Evolutionary conservation across 1,284 basidiomycete species (phyloP).

Genomic region (Thelephora terrestris): DNA sequence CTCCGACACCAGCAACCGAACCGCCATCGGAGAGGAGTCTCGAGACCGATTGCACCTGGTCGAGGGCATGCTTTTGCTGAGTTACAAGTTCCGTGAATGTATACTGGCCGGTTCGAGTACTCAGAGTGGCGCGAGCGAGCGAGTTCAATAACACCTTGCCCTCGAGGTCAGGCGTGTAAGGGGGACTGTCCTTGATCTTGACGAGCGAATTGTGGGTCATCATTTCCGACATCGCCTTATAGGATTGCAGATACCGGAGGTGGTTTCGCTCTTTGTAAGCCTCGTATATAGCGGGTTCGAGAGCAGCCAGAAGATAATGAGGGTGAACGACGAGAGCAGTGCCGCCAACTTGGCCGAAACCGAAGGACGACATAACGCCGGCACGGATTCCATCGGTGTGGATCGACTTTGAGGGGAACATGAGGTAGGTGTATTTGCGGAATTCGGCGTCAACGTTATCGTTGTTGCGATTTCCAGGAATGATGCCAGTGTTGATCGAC

Average conservation of each 20-base stretch:
- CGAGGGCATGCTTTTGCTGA: constrained; percentile 41
- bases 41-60: constrained; percentile 60
- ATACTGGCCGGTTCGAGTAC: constrained; percentile 79
- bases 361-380: constrained; percentile 95
- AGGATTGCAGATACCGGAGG: constrained; percentile 64
- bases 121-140: constrained; percentile 76
- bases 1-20: constrained; percentile 65
- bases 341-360: constrained; percentile 98
- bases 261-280: constrained; percentile 68
- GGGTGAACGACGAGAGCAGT: constrained; percentile 86
- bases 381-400: constrained; percentile 88
- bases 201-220: constrained; percentile 91
- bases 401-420: constrained; percentile 97
- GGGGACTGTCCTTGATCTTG: constrained; percentile 92
- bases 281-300: constrained; percentile 67
- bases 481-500: constrained; percentile 74
- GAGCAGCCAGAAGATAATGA: constrained; percentile 79
- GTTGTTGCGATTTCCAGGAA: constrained; percentile 96
- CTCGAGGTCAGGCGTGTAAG: constrained; percentile 85
- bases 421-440: constrained; percentile 81
- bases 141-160: constrained; percentile 87
- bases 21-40: constrained; percentile 38
- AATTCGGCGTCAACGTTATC: constrained; percentile 94
- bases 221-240: constrained; percentile 92
- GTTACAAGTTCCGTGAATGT: constrained; percentile 64